A percentile compares a stretch with the other conserved stretches of the same genome.
phyloP scores from a whole-genome alignment of 2,329 filamentous ascomycete species.

The Ambrosiella xylebori region DNA sequence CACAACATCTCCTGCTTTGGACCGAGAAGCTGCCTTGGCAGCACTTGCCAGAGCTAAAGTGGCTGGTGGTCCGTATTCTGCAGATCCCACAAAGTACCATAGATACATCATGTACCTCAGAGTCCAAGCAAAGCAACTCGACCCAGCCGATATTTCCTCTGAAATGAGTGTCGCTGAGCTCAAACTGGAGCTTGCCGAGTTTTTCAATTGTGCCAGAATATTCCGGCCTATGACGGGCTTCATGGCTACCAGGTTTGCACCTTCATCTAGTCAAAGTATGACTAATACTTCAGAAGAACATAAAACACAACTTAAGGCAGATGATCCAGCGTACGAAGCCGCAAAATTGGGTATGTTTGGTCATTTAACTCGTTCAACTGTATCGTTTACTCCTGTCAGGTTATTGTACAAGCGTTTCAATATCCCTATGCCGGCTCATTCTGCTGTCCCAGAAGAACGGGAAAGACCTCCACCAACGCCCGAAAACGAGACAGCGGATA shows the following conservation, averaged over 20 bases:
- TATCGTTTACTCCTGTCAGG: slow-evolving; percentile 62
- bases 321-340: slow-evolving; percentile 67
- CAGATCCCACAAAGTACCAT: slow-evolving; percentile 60
- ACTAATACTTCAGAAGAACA: slow-evolving; percentile 19
- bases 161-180: slow-evolving; percentile 42
- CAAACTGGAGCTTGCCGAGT: slow-evolving; percentile 63
- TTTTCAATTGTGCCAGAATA: slow-evolving; percentile 45
- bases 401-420: slow-evolving; percentile 92
- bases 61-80: slow-evolving; percentile 64
- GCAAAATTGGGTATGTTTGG: slow-evolving; percentile 89
- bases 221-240: slow-evolving; percentile 84
- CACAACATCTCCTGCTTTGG: slow-evolving; percentile 35
- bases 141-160: slow-evolving; percentile 22
- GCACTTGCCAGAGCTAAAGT: slow-evolving; percentile 47
- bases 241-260: slow-evolving; percentile 89
- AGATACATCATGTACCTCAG: slow-evolving; percentile 74
- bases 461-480: too few relatives aligned
- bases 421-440: slow-evolving; percentile 55
- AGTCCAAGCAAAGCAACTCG: slow-evolving; percentile 16
- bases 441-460: too few relatives aligned
- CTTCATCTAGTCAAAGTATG: slow-evolving; percentile 28
- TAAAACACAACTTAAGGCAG: slow-evolving; percentile 19
- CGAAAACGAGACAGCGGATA: too few relatives aligned
- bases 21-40: slow-evolving; percentile 48
- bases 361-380: slow-evolving; percentile 55